Conservation (phyloP, 352 stramenopile species). For the Albugo laibachii region DNA sequence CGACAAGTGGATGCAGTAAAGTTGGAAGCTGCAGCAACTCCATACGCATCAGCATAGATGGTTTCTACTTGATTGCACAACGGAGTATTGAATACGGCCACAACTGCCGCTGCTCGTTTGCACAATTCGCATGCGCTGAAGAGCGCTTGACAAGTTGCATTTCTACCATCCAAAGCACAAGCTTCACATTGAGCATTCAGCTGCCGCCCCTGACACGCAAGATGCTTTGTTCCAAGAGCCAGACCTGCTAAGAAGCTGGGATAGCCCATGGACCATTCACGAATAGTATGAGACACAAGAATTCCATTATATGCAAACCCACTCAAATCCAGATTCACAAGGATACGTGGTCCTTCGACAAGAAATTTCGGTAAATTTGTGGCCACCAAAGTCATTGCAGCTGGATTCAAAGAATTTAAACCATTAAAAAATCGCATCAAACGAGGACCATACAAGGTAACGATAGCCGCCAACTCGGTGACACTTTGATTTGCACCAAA, state of each 20-base stretch:
- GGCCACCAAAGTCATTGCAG: conserved; percentile 23
- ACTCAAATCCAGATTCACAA: conserved; percentile 22
- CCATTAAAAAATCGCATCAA: conserved; percentile 28
- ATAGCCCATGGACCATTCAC: conserved; percentile 49
- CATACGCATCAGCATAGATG: conserved; percentile 22
- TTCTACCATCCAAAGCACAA: conserved; percentile 4
- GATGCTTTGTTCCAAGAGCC: conserved; percentile 28
- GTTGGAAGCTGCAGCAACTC: conserved; percentile 13
- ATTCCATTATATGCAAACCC: conserved; percentile 62
- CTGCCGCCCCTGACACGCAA: conserved; percentile 19
- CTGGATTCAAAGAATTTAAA: conserved; percentile 49
- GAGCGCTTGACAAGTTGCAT: conserved; percentile 7
- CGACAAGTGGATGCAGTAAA: conserved; percentile 19
- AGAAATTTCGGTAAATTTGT: no score
- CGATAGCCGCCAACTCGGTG: neutral
- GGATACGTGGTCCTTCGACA: conserved; percentile 6
- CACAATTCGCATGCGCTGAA: conserved; percentile 18
- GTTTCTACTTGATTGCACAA: conserved; percentile 19
- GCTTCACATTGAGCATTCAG: conserved; percentile 3
- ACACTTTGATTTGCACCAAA: neutral
- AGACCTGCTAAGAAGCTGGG: conserved; percentile 45
- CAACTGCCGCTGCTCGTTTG: conserved; percentile 13
- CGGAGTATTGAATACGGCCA: conserved; percentile 17
- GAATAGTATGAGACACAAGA: conserved; percentile 30
- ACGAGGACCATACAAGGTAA: neutral